Conservation (phyloP, 257 asterid genomes). For the Rauvolfia tetraphylla region DNA sequence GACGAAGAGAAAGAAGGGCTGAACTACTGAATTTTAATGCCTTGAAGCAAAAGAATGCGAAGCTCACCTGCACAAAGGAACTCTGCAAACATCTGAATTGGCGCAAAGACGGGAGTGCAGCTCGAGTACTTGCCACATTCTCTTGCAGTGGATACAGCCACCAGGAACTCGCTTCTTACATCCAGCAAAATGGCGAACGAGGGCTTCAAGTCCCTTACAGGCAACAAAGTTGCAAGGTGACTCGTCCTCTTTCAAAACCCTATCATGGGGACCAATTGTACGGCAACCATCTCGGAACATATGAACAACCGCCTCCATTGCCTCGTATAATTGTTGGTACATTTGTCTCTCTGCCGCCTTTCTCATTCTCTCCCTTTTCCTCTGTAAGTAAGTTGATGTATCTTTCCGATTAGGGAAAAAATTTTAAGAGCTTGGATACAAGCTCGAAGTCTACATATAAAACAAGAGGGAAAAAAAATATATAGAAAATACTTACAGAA, state of each 20-base stretch:
- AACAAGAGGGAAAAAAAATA: neutral
- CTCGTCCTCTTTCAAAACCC: constrained; percentile 36
- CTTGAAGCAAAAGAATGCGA: neutral
- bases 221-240: constrained; percentile 63
- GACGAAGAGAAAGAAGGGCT: neutral
- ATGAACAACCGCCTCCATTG: constrained; percentile 92
- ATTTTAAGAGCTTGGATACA: neutral
- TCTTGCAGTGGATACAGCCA: constrained; percentile 82
- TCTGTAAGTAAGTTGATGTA: constrained; percentile 33
- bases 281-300: constrained; percentile 85
- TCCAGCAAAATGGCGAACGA: constrained; percentile 73
- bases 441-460: neutral
- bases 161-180: constrained; percentile 67
- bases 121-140: constrained; percentile 82
- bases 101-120: constrained; percentile 81
- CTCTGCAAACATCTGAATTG: constrained; percentile 50
- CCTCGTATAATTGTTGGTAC: constrained; percentile 64
- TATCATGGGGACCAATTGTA: constrained; percentile 73
- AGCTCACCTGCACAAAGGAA: constrained; percentile 74
- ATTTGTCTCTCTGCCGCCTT: constrained; percentile 49
- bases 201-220: constrained; percentile 64
- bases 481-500: constrained; percentile 36
- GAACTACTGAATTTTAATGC: neutral
- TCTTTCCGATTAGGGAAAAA: neutral
- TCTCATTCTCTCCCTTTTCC: constrained; percentile 41